A percentile compares a stretch with the other conserved stretches of the same genome.
phyloP scores from a whole-genome alignment of 441 rosid genomes.

The Populus hybrid region DNA sequence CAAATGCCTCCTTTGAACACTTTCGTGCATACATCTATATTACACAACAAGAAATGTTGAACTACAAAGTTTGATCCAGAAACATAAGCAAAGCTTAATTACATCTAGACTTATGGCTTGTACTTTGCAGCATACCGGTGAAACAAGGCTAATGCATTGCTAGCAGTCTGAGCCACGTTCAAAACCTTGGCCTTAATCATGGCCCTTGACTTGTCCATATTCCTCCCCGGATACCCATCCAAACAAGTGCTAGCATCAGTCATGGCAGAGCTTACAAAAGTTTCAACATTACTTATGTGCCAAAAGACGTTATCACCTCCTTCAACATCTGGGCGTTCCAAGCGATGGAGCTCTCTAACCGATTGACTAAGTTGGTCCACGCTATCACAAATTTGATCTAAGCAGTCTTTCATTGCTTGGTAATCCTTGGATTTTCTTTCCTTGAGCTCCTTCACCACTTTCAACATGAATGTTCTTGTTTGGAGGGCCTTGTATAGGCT shows the following conservation, averaged over 20 bases:
- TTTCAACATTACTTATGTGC: conserved; percentile 60
- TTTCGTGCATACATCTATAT: neutral
- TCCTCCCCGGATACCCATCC: conserved; percentile 46
- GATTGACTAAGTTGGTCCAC: conserved; percentile 58
- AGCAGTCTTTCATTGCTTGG: conserved; percentile 54
- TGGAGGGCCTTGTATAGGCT: conserved; percentile 52
- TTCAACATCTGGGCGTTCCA: conserved; percentile 8
- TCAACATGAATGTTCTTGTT: conserved; percentile 54
- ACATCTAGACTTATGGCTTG: conserved; percentile 18
- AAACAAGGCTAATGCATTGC: conserved; percentile 77
- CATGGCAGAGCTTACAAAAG: conserved; percentile 74
- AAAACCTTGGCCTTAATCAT: conserved; percentile 62
- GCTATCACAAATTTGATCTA: conserved; percentile 49
- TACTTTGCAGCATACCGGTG: conserved; percentile 50
- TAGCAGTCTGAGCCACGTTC: conserved; percentile 70
- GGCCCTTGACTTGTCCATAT: conserved; percentile 65
- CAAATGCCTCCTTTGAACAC: neutral
- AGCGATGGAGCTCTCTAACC: conserved; percentile 41
- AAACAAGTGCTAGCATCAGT: conserved; percentile 61
- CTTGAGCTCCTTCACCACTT: conserved; percentile 38
- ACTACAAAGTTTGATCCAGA: neutral
- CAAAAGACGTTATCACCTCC: conserved; percentile 27
- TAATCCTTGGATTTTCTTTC: conserved; percentile 35
- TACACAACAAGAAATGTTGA: neutral
- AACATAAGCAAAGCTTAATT: neutral